Base-by-base conservation (phyloP, 495 filamentous ascomycete species). In the Pseudevernia furfuracea region DNA sequence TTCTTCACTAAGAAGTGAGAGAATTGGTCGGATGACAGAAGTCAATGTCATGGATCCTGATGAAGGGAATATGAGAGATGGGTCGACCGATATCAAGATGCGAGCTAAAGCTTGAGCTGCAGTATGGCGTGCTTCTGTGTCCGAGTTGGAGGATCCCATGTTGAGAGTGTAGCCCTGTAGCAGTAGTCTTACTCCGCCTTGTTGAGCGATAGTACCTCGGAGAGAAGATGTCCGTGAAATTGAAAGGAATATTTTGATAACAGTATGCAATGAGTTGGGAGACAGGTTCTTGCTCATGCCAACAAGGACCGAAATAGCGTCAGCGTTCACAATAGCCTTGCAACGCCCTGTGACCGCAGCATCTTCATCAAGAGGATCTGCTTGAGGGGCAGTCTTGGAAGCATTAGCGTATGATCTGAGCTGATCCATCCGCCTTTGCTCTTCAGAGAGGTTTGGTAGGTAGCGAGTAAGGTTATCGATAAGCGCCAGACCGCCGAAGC, bases 391-490 rank as follows among this genome's bases (percentile, higher is more conserved):
- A 37, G 85, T 81, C 62, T 86, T 85, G 8, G 85, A 84, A 12
- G 91, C 87, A 70, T 96, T 90, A 28, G 94, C 92, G 70, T 97
- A 97, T 4, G 91, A 87, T 76, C 95, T 97, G 36, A 97, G 83
- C 69, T 99, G 87, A 3, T 81, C 80, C 72, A 99, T 87, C 63
- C 88, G 88, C 77, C 92, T 94, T 72, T 97, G 88, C 71, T 97
- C 94, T 69, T 96, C 93, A 15, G 91, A 87, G 25, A 90, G 77
- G n/a, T 76, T 74, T 19, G 91, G 92, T 52, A 84, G 82, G 70
- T 96, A 97, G 15, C 81, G 77, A 46, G 90, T 96, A 48, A 99
- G 78, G 71, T 97, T 95, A 49, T 82, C 71, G 56, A 97, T 76
- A 28, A 96, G 84, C 71, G 88, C 96, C 63, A 99, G 78, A 32